phyloP scores from a whole-genome alignment of 31 red algal species.

The Asparagopsis taxiformis region DNA sequence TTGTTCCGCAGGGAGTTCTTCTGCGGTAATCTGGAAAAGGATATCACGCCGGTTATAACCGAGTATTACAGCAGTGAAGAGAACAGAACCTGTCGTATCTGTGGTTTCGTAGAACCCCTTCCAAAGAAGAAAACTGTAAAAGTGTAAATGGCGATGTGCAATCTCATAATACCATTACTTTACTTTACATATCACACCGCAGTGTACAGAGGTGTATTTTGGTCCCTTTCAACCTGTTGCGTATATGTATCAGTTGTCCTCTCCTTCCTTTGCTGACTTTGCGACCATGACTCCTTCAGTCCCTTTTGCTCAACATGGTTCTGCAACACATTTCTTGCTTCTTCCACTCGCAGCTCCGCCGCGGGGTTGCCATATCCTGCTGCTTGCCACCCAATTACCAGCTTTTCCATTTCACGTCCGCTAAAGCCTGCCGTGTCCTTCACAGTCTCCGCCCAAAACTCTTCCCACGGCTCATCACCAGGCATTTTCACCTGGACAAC shows the following conservation, averaged over 20 bases:
- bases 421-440: conserved; percentile 61
- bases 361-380: conserved; percentile 61
- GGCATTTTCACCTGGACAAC: conserved; percentile 43
- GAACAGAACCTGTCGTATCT: conserved; percentile 80
- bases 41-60: conserved; percentile 80
- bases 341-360: conserved; percentile 29
- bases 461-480: conserved; percentile 45
- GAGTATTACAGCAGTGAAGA: conserved; percentile 66
- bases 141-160: too few species aligned
- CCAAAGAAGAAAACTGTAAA: too few species aligned
- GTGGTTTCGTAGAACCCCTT: conserved; percentile 80
- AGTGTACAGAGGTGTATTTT: background rate
- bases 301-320: conserved; percentile 70
- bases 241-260: background rate
- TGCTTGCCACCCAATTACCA: conserved; percentile 85
- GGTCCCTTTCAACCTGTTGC: background rate
- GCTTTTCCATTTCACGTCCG: conserved; percentile 89
- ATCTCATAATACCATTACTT: background rate
- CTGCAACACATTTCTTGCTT: conserved; percentile 49
- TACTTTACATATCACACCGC: background rate
- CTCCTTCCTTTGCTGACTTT: too few species aligned
- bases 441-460: conserved; percentile 47
- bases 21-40: conserved; percentile 78
- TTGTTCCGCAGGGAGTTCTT: conserved; percentile 77
- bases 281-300: conserved; percentile 72